phyloP scores from a whole-genome alignment of 225 moss, liverwort and hornwort genomes.

The Rhytidiadelphus loreus region DNA sequence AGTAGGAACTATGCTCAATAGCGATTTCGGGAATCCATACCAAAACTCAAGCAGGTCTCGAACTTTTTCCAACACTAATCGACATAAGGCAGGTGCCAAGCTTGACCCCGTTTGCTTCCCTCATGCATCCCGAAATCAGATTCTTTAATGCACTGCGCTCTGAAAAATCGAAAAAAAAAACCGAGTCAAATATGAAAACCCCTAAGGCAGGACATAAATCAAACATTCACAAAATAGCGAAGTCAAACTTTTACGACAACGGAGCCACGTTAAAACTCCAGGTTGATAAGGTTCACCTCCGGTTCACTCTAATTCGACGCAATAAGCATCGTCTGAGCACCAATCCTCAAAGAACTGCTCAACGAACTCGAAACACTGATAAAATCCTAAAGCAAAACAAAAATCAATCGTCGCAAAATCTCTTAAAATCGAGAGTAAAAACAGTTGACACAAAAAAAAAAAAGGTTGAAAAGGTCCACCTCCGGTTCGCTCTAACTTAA shows the following conservation, averaged over 20 bases:
- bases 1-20: background rate
- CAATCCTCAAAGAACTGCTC: background rate
- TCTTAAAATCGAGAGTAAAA: background rate
- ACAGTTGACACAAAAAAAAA: background rate
- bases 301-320: background rate
- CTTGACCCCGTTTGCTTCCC: background rate
- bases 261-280: background rate
- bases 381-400: background rate
- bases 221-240: background rate
- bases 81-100: background rate
- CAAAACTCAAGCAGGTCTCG: background rate
- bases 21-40: background rate
- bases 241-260: background rate
- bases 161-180: background rate
- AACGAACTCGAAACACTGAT: background rate
- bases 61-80: background rate
- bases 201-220: background rate
- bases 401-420: background rate
- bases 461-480: background rate
- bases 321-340: background rate
- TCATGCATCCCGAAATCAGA: background rate
- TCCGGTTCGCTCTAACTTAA: background rate
- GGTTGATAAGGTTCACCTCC: background rate
- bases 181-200: background rate
- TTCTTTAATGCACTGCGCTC: background rate